phyloP scores from a whole-genome alignment of 1,284 basidiomycete genomes.

The Cutaneotrichosporon sp. region DNA sequence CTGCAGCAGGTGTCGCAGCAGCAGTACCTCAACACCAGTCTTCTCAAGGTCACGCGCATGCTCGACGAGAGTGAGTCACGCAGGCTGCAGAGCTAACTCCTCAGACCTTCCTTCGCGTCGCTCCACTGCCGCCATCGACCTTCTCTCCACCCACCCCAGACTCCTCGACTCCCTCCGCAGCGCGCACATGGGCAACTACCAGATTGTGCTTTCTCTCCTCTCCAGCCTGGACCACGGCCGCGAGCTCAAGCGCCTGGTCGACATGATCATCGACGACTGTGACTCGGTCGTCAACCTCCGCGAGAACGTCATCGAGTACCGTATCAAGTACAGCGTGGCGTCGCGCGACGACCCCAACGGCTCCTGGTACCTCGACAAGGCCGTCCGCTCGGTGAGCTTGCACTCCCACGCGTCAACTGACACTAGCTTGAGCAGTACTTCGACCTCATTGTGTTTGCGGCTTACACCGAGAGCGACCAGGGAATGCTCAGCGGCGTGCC shows the following conservation, averaged over 20 bases:
- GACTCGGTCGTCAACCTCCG: constrained; percentile 88
- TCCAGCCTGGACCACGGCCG: constrained; percentile 84
- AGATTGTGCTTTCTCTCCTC: constrained; percentile 81
- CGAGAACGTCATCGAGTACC: constrained; percentile 80
- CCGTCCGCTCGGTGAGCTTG: constrained; percentile 51
- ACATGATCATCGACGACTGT: constrained; percentile 83
- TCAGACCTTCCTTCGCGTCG: constrained; percentile 52
- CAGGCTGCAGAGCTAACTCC: neutral
- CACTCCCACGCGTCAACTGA: constrained; percentile 2
- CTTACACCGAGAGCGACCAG: constrained; percentile 74
- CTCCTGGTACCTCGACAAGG: constrained; percentile 52
- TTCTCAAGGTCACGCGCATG: constrained; percentile 80
- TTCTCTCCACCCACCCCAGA: constrained; percentile 75
- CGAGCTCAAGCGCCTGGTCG: constrained; percentile 79
- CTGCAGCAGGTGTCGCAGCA: constrained; percentile 71
- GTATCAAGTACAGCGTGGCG: constrained; percentile 80
- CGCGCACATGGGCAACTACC: constrained; percentile 86
- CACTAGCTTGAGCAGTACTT: constrained; percentile 65
- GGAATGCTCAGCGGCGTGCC: constrained; percentile 66
- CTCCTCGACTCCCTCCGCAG: constrained; percentile 82
- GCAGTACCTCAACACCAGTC: constrained; percentile 76
- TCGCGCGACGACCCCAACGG: constrained; percentile 66
- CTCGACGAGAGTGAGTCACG: constrained; percentile 60
- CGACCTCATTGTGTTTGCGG: constrained; percentile 92
- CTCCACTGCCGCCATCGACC: constrained; percentile 70